A percentile compares a stretch with the other conserved stretches of the same genome.
phyloP scores from a whole-genome alignment of 1,139 yeast species.

The Geotrichum phurueaensis region DNA sequence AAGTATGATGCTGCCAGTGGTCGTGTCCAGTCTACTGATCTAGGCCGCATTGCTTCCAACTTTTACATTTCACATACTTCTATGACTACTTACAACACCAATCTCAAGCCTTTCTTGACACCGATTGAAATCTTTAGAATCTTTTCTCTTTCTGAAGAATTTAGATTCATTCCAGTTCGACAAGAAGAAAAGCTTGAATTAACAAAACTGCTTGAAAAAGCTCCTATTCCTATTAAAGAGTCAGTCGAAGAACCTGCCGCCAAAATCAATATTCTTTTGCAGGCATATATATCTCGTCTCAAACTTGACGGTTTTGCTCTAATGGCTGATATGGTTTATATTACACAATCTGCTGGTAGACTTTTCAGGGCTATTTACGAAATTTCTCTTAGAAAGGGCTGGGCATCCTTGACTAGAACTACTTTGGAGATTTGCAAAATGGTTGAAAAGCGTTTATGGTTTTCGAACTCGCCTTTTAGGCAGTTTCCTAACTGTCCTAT shows the following conservation, averaged over 20 bases:
- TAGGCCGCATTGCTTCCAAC: constrained; percentile 82
- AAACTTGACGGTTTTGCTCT: constrained; percentile 82
- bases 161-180: constrained; percentile 74
- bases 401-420: constrained; percentile 60
- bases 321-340: constrained; percentile 87
- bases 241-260: constrained; percentile 64
- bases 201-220: constrained; percentile 57
- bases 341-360: constrained; percentile 91
- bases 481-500: constrained; percentile 67
- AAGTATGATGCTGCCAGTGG: constrained; percentile 53
- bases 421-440: constrained; percentile 67
- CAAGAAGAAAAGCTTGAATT: constrained; percentile 84
- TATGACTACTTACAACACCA: constrained; percentile 53
- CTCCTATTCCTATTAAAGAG: constrained; percentile 85
- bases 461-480: constrained; percentile 76
- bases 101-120: constrained; percentile 57
- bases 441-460: constrained; percentile 80
- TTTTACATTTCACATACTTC: constrained; percentile 77
- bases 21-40: constrained; percentile 53
- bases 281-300: constrained; percentile 74
- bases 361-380: constrained; percentile 80
- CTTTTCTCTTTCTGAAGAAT: constrained; percentile 80
- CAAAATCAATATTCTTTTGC: constrained; percentile 73
- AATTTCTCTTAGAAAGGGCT: constrained; percentile 60
- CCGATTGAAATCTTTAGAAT: constrained; percentile 71